These are phyloP conservation scores for Sordariomycetes sp. DNA, from an alignment of 2,329 filamentous ascomycete genomes.

Conservation along the genomic window DNA sequence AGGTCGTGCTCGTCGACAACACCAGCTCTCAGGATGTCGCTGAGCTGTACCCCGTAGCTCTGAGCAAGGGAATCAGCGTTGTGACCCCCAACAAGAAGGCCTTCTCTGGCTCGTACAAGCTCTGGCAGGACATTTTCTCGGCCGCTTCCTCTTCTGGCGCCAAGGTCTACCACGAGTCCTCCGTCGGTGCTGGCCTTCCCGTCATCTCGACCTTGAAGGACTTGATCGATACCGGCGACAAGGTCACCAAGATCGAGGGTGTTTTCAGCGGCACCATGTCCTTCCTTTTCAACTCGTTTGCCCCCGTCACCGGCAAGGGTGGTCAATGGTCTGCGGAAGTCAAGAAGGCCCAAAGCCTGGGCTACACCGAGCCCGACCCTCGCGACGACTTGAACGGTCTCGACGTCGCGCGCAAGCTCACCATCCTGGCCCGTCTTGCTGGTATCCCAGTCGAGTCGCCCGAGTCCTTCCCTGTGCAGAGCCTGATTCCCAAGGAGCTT, in stretches of 20 bases:
- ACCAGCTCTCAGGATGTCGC: conserved; percentile 86
- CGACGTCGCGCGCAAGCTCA: conserved; percentile 91
- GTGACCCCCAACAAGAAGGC: conserved; percentile 99
- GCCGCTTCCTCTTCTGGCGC: conserved; percentile 63
- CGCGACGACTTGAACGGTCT: conserved; percentile 80
- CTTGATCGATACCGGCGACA: conserved; percentile 86
- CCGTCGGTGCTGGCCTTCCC: conserved; percentile 85
- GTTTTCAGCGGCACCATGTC: conserved; percentile 98
- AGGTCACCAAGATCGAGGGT: conserved; percentile 86
- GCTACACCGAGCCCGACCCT: conserved; percentile 86
- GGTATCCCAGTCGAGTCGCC: conserved; percentile 76
- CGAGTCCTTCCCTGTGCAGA: conserved; percentile 87
- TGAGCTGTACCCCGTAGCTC: conserved; percentile 69
- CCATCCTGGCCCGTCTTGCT: conserved; percentile 80
- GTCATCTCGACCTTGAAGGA: conserved; percentile 91
- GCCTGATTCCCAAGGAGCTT: conserved; percentile 80
- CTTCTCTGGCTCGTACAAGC: conserved; percentile 70
- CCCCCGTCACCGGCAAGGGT: conserved; percentile 63
- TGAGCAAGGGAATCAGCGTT: conserved; percentile 76
- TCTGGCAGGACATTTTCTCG: conserved; percentile 83
- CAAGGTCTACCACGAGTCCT: conserved; percentile 90
- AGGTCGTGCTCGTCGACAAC: conserved; percentile 85
- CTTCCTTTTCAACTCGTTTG: conserved; percentile 96
- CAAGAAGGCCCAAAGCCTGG: conserved; percentile 81
- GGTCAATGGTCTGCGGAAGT: conserved; percentile 90